Evolutionary conservation across 768 basidiomycete genomes (phyloP).

Genomic region (Phaffia tasmanica): DNA sequence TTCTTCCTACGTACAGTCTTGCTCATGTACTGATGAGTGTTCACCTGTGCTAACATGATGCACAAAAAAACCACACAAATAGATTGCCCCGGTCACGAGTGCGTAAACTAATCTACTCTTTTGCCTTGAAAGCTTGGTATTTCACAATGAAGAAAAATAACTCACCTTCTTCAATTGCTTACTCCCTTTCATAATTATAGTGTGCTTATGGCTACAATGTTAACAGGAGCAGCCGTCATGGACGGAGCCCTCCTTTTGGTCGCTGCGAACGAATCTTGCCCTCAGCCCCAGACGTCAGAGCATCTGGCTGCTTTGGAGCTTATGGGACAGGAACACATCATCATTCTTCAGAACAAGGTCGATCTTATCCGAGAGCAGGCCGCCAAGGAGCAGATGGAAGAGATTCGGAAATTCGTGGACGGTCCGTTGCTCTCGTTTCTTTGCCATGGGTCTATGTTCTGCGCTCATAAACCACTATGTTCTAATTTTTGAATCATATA

Average conservation of each 20-base stretch:
- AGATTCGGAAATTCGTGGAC: conserved; percentile 89
- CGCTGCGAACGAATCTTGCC: conserved; percentile 96
- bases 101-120: neutral
- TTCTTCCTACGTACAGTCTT: neutral
- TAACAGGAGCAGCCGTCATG: conserved; percentile 99
- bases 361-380: conserved; percentile 92
- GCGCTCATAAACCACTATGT: neutral
- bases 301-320: conserved; percentile 98
- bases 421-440: conserved; percentile 43
- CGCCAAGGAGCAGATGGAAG: conserved; percentile 90
- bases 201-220: conserved; percentile 99
- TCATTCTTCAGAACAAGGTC: conserved; percentile 97
- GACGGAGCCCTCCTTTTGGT: conserved; percentile 91
- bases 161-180: neutral
- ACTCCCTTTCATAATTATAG: conserved; percentile 73
- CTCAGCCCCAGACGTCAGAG: conserved; percentile 96
- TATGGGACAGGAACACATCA: conserved; percentile 96
- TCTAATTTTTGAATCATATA: conserved; percentile 33
- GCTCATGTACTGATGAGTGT: neutral
- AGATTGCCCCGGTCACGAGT: conserved; percentile 46
- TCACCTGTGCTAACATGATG: neutral
- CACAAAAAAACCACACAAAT: neutral
- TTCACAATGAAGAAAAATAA: neutral
- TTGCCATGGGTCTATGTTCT: neutral
- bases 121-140: neutral